phyloP scores from a whole-genome alignment of 257 asterid genomes.

The Sherardia arvensis region DNA sequence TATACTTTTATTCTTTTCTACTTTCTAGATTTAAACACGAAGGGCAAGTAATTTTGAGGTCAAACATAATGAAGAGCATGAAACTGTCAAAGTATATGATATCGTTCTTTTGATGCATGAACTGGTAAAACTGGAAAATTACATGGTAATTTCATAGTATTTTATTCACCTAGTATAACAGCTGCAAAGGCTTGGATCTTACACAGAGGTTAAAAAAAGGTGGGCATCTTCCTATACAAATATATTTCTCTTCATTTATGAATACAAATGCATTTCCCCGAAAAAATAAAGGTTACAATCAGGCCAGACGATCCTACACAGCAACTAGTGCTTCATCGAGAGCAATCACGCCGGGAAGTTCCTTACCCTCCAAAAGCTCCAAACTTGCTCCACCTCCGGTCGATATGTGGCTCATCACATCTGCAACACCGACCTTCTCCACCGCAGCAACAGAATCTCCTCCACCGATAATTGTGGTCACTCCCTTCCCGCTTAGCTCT shows the following conservation, averaged over 20 bases:
- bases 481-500: slow-evolving; percentile 72
- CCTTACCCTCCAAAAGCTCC: slow-evolving; percentile 87
- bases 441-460: slow-evolving; percentile 95
- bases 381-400: slow-evolving; percentile 95
- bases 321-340: slow-evolving; percentile 79
- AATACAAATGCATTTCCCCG: slow-evolving; percentile 16
- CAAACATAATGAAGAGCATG: too few species aligned
- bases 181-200: background rate
- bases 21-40: too few species aligned
- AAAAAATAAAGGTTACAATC: slow-evolving; percentile 14
- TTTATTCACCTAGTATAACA: slow-evolving; percentile 5
- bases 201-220: background rate
- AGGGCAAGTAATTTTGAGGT: too few species aligned
- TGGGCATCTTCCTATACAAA: slow-evolving; percentile 9
- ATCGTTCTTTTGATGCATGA: too few species aligned
- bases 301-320: slow-evolving; percentile 27
- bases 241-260: slow-evolving; percentile 28
- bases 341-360: slow-evolving; percentile 79
- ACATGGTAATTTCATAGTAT: too few species aligned
- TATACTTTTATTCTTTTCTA: too few species aligned
- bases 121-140: too few species aligned
- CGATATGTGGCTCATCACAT: slow-evolving; percentile 86
- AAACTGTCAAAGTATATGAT: too few species aligned
- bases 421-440: slow-evolving; percentile 83
- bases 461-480: slow-evolving; percentile 82